phyloP scores from a whole-genome alignment of 192 early-diverging fungal species.

The Backusella circina region DNA sequence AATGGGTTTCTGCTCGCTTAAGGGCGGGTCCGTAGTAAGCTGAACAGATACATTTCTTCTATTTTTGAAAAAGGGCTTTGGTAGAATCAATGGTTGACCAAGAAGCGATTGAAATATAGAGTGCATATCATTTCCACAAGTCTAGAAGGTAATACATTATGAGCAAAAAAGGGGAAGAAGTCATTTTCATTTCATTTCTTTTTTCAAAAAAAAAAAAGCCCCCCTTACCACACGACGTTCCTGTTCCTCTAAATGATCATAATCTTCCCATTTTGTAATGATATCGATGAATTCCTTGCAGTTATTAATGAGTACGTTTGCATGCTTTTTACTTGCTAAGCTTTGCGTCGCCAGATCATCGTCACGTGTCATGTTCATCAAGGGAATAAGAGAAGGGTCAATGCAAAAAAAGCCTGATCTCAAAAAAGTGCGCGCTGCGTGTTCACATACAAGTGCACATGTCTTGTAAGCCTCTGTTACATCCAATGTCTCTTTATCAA shows the following conservation, averaged over 20 bases:
- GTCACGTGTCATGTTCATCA: constrained; percentile 6
- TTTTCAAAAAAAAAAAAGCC: no score
- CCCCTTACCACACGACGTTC: neutral
- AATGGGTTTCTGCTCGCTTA: constrained; percentile 15
- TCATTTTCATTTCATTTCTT: no score
- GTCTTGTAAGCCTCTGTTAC: constrained; percentile 20
- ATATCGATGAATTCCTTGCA: constrained; percentile 4
- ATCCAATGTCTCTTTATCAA: constrained; percentile 8
- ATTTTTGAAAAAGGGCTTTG: constrained; percentile 14
- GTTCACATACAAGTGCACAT: constrained; percentile 18
- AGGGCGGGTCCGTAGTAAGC: constrained; percentile 12
- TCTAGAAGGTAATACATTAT: neutral
- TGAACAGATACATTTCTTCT: constrained; percentile 21
- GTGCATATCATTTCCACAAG: constrained; percentile 4
- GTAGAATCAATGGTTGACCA: constrained; percentile 7
- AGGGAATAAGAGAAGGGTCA: constrained; percentile 22
- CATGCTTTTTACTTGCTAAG: neutral
- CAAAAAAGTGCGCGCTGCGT: constrained; percentile 13
- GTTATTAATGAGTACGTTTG: neutral
- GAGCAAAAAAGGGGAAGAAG: no score
- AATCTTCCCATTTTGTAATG: constrained; percentile 13
- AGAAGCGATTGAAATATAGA: neutral
- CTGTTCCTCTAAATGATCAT: neutral
- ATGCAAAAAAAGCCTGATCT: constrained; percentile 16
- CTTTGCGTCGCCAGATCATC: neutral